A percentile compares a stretch with the other conserved stretches of the same genome.
phyloP scores from a whole-genome alignment of 257 asterid genomes.

The Ilex aquifolium region DNA sequence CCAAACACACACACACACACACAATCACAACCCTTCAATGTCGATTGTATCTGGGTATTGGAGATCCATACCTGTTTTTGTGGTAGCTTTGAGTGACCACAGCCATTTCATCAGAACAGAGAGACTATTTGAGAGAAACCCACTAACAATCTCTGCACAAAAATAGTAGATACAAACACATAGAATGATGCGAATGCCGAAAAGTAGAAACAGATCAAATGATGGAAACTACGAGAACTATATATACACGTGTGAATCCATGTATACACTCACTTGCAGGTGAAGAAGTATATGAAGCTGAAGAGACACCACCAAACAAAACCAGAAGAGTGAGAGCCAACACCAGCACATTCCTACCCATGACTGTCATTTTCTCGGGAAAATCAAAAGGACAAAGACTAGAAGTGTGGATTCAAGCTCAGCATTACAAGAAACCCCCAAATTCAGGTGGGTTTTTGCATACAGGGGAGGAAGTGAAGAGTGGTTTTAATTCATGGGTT shows the following conservation, averaged over 20 bases:
- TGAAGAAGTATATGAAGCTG: slow-evolving; percentile 56
- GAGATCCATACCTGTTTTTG: slow-evolving; percentile 65
- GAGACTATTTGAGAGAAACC: slow-evolving; percentile 63
- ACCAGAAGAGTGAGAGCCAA: slow-evolving; percentile 50
- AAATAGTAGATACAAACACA: slow-evolving; percentile 1
- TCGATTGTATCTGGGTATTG: slow-evolving; percentile 1
- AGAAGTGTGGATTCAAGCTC: slow-evolving; percentile 18
- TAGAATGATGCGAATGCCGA: background rate
- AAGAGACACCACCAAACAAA: slow-evolving; percentile 34
- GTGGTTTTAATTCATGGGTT: slow-evolving; percentile 17
- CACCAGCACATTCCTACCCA: slow-evolving; percentile 26
- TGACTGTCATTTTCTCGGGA: slow-evolving; percentile 22
- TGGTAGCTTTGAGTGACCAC: slow-evolving; percentile 60
- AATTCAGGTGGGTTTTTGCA: slow-evolving; percentile 18
- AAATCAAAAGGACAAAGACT: slow-evolving; percentile 13
- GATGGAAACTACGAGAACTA: slow-evolving; percentile 15
- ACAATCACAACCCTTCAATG: slow-evolving; percentile 12
- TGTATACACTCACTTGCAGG: slow-evolving; percentile 63
- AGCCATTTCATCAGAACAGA: slow-evolving; percentile 75
- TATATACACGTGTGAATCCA: background rate
- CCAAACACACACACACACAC: background rate
- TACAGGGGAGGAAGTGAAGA: background rate
- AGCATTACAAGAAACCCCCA: slow-evolving; percentile 44
- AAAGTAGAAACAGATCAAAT: slow-evolving; percentile 30
- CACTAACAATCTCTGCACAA: slow-evolving; percentile 64